Conservation (phyloP, 352 stramenopile genomes). For the Phytophthora ohioensis region DNA sequence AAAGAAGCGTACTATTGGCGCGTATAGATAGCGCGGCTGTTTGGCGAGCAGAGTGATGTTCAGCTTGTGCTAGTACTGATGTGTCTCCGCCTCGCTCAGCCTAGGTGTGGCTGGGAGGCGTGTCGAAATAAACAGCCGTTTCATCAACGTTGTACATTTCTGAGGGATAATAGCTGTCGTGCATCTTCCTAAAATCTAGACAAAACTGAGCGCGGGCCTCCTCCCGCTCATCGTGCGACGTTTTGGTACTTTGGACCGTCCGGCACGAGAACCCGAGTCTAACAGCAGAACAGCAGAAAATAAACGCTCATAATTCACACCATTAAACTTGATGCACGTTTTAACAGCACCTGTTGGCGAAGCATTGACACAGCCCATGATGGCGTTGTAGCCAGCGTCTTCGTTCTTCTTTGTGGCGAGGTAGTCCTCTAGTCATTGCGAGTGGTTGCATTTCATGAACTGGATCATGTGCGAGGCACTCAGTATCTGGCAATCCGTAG, state of each 20-base stretch:
- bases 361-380: too few relatives aligned
- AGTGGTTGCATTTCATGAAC: too few relatives aligned
- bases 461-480: too few relatives aligned
- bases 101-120: not conserved
- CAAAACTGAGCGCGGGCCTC: not conserved
- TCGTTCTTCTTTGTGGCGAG: too few relatives aligned
- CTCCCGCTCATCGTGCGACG: not conserved
- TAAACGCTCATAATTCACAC: too few relatives aligned
- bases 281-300: not conserved
- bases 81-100: not conserved
- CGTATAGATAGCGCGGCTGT: slow-evolving; percentile 1
- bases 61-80: not conserved
- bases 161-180: not conserved
- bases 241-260: not conserved
- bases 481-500: too few relatives aligned
- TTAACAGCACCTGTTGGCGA: too few relatives aligned
- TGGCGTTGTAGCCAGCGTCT: too few relatives aligned
- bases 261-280: not conserved
- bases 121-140: not conserved
- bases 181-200: not conserved
- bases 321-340: too few relatives aligned
- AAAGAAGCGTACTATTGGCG: not conserved
- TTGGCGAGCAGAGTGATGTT: not conserved
- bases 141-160: slow-evolving; percentile 1
- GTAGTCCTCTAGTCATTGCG: too few relatives aligned